phyloP scores from a whole-genome alignment of 2,329 filamentous ascomycete genomes.

The Sporothrix brunneoviolacea region DNA sequence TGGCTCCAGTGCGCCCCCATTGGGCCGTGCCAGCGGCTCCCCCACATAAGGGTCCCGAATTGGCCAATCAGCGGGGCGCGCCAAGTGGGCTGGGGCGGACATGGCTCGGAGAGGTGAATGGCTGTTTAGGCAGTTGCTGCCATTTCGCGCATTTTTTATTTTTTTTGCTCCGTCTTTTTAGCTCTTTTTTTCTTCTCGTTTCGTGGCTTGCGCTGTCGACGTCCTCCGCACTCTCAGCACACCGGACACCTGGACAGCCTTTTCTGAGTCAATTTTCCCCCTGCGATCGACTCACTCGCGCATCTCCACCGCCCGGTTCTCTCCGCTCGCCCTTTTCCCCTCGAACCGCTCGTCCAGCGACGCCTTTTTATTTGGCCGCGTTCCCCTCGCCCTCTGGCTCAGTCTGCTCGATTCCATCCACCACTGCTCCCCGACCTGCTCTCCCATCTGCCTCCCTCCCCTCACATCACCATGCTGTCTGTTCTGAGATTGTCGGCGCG shows the following conservation, averaged over 20 bases:
- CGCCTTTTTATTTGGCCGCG: not conserved
- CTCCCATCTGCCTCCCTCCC: no score
- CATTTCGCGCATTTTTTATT: not conserved
- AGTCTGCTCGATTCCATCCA: no score
- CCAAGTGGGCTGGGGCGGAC: slow-evolving; percentile 1
- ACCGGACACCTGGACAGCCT: no score
- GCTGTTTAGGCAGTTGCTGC: not conserved
- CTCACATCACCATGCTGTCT: slow-evolving; percentile 45
- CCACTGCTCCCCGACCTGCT: not conserved
- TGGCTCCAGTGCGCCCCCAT: not conserved
- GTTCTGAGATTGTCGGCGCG: slow-evolving; percentile 48
- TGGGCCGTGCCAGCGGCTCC: no score
- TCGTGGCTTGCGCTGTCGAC: no score
- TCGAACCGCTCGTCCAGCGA: not conserved
- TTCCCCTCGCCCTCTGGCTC: not conserved
- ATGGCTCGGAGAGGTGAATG: slow-evolving; percentile 3
- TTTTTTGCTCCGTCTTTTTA: slow-evolving; percentile 9
- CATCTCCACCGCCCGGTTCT: slow-evolving; percentile 10
- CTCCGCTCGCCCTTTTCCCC: slow-evolving; percentile 11
- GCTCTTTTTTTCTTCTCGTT: no score
- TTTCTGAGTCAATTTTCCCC: slow-evolving; percentile 4
- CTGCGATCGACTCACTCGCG: not conserved
- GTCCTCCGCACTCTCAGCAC: no score
- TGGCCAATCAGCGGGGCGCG: no score
- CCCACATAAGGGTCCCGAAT: no score